These are phyloP conservation scores for Paspalum notatum DNA, from an alignment of 176 grass and related monocot species.

Conservation along the genomic window DNA sequence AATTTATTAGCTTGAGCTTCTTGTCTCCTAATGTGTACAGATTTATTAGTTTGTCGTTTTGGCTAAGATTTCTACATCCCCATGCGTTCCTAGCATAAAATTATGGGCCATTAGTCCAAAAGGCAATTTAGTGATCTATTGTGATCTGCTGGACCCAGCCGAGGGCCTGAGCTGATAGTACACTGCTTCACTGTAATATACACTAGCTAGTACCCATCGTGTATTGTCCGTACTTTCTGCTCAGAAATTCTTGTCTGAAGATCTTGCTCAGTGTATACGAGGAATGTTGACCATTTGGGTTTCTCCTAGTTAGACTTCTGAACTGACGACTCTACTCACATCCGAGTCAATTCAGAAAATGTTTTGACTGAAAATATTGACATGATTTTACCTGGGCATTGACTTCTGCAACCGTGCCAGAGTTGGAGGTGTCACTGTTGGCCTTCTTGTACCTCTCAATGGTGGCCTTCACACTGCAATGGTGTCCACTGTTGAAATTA, in stretches of 20 bases:
- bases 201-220: constrained; percentile 17
- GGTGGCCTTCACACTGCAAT: constrained; percentile 86
- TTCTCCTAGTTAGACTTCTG: neutral
- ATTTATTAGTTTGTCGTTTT: neutral
- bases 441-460: constrained; percentile 98
- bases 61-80: neutral
- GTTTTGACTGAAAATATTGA: constrained; percentile 40
- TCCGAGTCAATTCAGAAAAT: constrained; percentile 20
- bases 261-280: constrained; percentile 17
- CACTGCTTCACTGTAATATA: neutral
- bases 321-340: constrained; percentile 16
- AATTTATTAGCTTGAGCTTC: neutral
- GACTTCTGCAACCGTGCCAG: constrained; percentile 70
- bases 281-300: constrained; percentile 32
- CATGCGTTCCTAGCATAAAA: constrained; percentile 14
- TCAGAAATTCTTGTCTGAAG: constrained; percentile 26
- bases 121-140: neutral
- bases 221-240: constrained; percentile 6
- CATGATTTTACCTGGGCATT: constrained; percentile 79
- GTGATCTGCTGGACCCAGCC: constrained; percentile 12
- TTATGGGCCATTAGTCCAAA: neutral
- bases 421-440: constrained; percentile 66
- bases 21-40: neutral
- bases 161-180: neutral
- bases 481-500: constrained; percentile 14